Percentiles rank a stretch among this genome's conserved stretches.
These are phyloP conservation scores for Tuctoria greenei DNA, from an alignment of 176 grass and related monocot genomes.

Conservation along the genomic window DNA sequence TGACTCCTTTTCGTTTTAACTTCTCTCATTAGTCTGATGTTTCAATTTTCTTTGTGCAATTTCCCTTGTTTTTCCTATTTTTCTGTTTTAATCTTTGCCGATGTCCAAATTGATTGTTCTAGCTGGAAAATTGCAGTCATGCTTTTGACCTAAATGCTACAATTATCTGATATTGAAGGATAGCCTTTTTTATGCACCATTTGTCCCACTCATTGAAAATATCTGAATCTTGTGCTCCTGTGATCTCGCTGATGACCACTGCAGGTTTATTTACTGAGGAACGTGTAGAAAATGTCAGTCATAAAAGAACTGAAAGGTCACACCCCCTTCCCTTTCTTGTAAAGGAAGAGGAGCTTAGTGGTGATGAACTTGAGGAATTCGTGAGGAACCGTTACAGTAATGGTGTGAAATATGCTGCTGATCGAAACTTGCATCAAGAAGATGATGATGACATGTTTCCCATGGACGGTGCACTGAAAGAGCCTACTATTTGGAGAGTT, in stretches of 20 bases:
- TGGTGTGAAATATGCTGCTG: slow-evolving; percentile 48
- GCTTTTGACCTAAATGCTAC: background rate
- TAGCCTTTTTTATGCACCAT: background rate
- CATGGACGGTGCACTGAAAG: slow-evolving; percentile 49
- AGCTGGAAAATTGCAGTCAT: background rate
- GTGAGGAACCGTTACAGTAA: slow-evolving; percentile 65
- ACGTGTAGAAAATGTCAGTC: slow-evolving; percentile 32
- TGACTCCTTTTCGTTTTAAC: background rate
- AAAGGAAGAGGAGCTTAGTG: slow-evolving; percentile 90
- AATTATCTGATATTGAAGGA: slow-evolving; percentile 11
- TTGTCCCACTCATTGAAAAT: background rate
- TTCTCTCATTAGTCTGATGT: background rate
- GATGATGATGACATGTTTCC: slow-evolving; percentile 49
- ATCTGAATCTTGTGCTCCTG: slow-evolving; percentile 6
- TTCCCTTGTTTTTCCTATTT: too few species aligned
- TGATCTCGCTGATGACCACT: slow-evolving; percentile 11
- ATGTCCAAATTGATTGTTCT: background rate
- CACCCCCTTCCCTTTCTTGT: slow-evolving; percentile 81
- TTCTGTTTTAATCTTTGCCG: background rate
- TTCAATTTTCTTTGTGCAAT: background rate
- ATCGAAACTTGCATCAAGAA: slow-evolving; percentile 50
- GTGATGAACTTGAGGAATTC: slow-evolving; percentile 88
- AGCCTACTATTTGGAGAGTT: slow-evolving; percentile 76
- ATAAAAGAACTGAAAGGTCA: slow-evolving; percentile 53
- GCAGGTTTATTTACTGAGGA: slow-evolving; percentile 44